phyloP scores from a whole-genome alignment of 106 monocot genomes.

The Cymbidium sinense region DNA sequence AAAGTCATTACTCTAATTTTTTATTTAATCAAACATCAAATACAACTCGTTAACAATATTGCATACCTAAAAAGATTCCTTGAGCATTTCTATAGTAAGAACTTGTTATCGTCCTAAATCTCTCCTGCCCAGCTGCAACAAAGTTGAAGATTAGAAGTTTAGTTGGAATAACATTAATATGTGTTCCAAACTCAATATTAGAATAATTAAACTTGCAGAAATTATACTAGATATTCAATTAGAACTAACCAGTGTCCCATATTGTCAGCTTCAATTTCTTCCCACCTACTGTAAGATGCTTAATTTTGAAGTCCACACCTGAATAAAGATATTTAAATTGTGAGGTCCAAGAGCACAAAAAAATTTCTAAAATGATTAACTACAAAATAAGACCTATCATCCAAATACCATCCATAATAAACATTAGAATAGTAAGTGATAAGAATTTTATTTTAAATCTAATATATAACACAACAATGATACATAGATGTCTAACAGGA shows the following conservation, averaged over 20 bases:
- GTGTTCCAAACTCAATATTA: not conserved
- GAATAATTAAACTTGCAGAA: not conserved
- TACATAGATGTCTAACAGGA: not conserved
- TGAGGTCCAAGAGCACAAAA: not conserved
- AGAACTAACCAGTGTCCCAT: conserved; percentile 70
- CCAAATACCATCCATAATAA: not conserved
- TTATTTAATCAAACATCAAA: not conserved
- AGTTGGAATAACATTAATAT: not conserved
- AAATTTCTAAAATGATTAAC: not conserved
- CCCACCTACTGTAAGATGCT: conserved; percentile 52
- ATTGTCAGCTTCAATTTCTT: conserved; percentile 80
- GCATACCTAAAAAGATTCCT: conserved; percentile 52
- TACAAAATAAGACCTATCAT: not conserved
- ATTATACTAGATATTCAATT: not conserved
- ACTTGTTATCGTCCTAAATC: conserved; percentile 40
- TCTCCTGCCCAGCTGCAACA: conserved; percentile 56
- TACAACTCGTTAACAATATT: not conserved
- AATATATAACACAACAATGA: not conserved
- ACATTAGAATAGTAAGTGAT: not conserved
- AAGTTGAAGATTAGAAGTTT: conserved; percentile 1
- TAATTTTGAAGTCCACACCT: conserved; percentile 71
- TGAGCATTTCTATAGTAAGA: conserved; percentile 62
- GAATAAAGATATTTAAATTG: not conserved
- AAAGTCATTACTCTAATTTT: not conserved
- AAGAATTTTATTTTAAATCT: not conserved